phyloP scores from a whole-genome alignment of 2,329 filamentous ascomycete genomes.

The Dothiorella sarmentorum region DNA sequence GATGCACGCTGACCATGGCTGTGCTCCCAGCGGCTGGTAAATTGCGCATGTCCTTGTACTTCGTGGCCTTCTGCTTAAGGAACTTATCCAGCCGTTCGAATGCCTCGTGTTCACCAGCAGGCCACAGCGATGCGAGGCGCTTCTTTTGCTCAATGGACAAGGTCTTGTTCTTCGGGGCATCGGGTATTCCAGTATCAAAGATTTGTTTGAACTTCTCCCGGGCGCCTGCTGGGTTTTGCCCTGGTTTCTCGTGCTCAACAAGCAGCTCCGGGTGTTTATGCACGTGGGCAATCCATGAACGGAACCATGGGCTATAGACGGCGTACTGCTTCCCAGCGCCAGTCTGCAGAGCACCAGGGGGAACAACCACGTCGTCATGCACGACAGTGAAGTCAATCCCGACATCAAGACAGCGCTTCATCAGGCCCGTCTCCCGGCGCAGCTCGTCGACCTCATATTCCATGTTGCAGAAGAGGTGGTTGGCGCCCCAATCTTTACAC shows the following conservation, averaged over 20 bases:
- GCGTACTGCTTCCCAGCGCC: conserved; percentile 75
- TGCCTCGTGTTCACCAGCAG: conserved; percentile 73
- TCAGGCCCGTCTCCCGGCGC: conserved; percentile 67
- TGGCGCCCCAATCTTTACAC: conserved; percentile 67
- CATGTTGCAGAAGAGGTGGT: conserved; percentile 75
- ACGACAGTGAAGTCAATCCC: conserved; percentile 67
- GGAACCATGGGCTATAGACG: conserved; percentile 81
- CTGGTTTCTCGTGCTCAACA: conserved; percentile 57
- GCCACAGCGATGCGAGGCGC: conserved; percentile 61
- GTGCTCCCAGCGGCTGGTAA: conserved; percentile 62
- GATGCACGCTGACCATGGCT: conserved; percentile 67
- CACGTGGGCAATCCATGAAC: conserved; percentile 70
- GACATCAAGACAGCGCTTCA: conserved; percentile 57
- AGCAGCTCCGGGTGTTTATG: conserved; percentile 67
- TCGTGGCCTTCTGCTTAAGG: conserved; percentile 58
- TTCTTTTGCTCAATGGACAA: conserved; percentile 58
- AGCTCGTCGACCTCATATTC: conserved; percentile 93
- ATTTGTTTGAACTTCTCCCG: conserved; percentile 51
- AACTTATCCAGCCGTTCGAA: conserved; percentile 62
- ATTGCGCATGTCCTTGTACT: conserved; percentile 65
- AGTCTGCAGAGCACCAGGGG: conserved; percentile 64
- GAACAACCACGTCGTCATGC: conserved; percentile 80
- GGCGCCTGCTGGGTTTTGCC: conserved; percentile 51
- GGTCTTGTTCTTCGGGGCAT: conserved; percentile 60
- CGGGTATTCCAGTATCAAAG: conserved; percentile 61